Conservation (phyloP, 441 rosid species). For the Codiaeum variegatum region DNA sequence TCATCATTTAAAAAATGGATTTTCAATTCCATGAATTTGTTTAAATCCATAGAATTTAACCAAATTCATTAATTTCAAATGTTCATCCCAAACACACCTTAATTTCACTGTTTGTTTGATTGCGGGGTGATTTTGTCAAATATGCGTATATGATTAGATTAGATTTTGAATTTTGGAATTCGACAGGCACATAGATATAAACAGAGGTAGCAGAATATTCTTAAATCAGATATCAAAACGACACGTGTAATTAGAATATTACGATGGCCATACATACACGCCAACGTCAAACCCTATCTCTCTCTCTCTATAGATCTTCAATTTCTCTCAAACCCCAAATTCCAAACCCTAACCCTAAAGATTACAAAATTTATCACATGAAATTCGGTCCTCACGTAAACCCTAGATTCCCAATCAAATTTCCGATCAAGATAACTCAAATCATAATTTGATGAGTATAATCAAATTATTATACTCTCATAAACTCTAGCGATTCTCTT, state of each 20-base stretch:
- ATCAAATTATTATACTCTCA: background rate
- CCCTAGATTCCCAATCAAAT: background rate
- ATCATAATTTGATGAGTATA: conserved; percentile 25
- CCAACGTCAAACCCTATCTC: conserved; percentile 27
- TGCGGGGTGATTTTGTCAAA: no score
- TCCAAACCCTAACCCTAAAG: conserved; percentile 36
- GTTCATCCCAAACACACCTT: no score
- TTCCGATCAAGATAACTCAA: background rate
- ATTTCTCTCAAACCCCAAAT: background rate
- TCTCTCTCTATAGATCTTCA: background rate
- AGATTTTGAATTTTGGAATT: no score
- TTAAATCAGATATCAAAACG: background rate
- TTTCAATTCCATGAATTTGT: no score
- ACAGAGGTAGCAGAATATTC: background rate
- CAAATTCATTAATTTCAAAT: no score
- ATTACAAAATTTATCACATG: conserved; percentile 18
- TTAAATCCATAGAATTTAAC: no score
- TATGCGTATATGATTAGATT: no score
- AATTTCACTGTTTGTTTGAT: no score
- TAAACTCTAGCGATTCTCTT: conserved; percentile 22
- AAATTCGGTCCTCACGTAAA: background rate
- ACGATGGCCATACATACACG: conserved; percentile 19
- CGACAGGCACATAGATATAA: no score
- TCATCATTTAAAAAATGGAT: no score
- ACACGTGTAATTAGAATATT: conserved; percentile 23